Conservation (phyloP, 768 basidiomycete species). For the Cystoderma amianthinum region DNA sequence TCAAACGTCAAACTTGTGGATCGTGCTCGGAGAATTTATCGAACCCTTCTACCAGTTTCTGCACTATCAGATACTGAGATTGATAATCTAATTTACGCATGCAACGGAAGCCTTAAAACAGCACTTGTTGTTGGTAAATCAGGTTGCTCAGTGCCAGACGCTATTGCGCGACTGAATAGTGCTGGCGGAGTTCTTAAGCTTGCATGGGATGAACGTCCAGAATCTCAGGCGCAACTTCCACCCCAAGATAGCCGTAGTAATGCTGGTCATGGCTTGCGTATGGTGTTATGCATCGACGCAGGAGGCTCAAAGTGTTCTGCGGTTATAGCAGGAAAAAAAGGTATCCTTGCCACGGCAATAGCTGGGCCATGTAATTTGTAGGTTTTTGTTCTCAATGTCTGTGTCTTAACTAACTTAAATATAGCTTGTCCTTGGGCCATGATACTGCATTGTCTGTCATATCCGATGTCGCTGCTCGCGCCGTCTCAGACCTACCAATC, state of each 20-base stretch:
- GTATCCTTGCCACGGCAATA: conserved; percentile 12
- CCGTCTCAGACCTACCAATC: conserved; percentile 7
- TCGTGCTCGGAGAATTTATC: conserved; percentile 22
- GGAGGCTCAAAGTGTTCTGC: conserved; percentile 19
- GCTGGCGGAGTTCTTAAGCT: conserved; percentile 14
- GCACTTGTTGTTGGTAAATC: conserved; percentile 20
- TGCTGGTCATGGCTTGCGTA: too few species aligned
- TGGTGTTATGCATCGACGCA: conserved; percentile 18
- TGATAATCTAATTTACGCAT: conserved; percentile 19
- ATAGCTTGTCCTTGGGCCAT: conserved; percentile 17
- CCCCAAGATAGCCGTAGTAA: too few species aligned
- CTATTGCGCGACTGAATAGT: conserved; percentile 7
- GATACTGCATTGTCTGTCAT: conserved; percentile 14
- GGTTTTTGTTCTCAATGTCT: not conserved
- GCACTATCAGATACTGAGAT: conserved; percentile 16
- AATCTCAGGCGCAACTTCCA: too few species aligned
- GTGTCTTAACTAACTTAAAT: not conserved
- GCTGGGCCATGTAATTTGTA: conserved; percentile 22
- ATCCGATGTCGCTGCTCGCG: conserved; percentile 8
- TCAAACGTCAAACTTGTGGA: conserved; percentile 22
- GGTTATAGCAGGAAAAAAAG: conserved; percentile 12
- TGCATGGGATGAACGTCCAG: conserved; percentile 12
- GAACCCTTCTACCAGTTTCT: conserved; percentile 14
- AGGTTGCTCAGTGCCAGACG: conserved; percentile 12
- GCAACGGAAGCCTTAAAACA: conserved; percentile 22